These are phyloP conservation scores for Patellifolia procumbens DNA, from an alignment of 179 eudicot species.

Conservation along the genomic window DNA sequence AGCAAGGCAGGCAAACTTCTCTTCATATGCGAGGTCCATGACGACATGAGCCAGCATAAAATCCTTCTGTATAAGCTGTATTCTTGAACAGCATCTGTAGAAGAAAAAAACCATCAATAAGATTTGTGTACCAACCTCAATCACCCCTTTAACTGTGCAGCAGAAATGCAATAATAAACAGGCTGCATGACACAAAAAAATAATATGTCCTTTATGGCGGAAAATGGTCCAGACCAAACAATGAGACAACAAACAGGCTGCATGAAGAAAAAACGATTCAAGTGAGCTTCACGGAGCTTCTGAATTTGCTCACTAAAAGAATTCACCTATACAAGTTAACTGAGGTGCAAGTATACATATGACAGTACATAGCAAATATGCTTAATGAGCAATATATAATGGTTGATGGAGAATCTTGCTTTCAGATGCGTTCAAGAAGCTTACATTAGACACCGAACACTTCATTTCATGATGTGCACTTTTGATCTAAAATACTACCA, in stretches of 20 bases:
- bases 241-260: not conserved
- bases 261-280: not conserved
- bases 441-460: not conserved
- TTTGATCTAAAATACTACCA: not conserved
- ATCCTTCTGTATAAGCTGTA: slow-evolving; percentile 82
- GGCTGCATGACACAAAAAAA: not conserved
- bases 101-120: not conserved
- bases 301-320: not conserved
- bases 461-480: not conserved
- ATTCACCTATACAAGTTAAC: not conserved
- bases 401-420: not conserved
- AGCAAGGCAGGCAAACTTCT: not conserved
- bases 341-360: not conserved
- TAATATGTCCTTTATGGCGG: not conserved
- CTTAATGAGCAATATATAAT: not conserved
- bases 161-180: not conserved
- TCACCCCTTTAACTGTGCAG: not conserved
- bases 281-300: not conserved
- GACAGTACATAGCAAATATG: not conserved
- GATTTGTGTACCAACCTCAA: not conserved
- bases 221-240: not conserved
- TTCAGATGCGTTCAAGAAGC: no score
- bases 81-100: slow-evolving; percentile 74
- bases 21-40: slow-evolving; percentile 14
- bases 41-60: slow-evolving; percentile 49